A percentile compares a stretch with the other conserved stretches of the same genome.
Conservation (phyloP, 2,329 filamentous ascomycete species). For the Colletotrichum sp. region DNA sequence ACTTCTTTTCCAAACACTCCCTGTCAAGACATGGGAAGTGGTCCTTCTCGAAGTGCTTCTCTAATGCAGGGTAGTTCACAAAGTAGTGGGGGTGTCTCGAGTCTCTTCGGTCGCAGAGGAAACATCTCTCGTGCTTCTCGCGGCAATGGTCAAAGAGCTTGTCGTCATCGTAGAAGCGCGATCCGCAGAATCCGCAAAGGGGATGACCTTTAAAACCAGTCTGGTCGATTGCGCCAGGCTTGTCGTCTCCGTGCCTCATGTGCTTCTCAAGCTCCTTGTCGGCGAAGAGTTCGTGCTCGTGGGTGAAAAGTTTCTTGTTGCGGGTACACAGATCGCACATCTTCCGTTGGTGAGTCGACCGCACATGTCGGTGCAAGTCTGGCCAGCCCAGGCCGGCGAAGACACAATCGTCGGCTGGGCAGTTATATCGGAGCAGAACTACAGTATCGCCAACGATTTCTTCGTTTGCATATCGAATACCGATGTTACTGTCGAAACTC, state of each 20-base stretch:
- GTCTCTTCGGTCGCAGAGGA: constrained; percentile 82
- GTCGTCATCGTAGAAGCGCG: constrained; percentile 94
- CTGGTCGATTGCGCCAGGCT: constrained; percentile 87
- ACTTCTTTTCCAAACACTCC: constrained; percentile 96
- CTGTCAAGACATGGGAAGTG: constrained; percentile 85
- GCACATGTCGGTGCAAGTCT: constrained; percentile 76
- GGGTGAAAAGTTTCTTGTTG: constrained; percentile 98
- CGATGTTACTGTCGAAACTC: constrained; percentile 82
- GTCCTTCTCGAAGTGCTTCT: constrained; percentile 84
- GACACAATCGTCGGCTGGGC: constrained; percentile 81
- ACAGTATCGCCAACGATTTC: constrained; percentile 93
- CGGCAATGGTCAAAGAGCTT: constrained; percentile 94
- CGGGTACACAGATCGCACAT: constrained; percentile 91
- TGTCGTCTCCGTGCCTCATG: constrained; percentile 89
- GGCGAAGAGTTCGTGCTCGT: constrained; percentile 94
- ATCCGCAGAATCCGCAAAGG: constrained; percentile 88
- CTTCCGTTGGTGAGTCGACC: constrained; percentile 79
- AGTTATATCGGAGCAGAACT: constrained; percentile 90
- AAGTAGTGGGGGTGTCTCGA: constrained; percentile 86
- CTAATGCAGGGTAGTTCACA: constrained; percentile 83
- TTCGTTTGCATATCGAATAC: constrained; percentile 87
- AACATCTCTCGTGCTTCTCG: constrained; percentile 92
- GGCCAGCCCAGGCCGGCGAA: constrained; percentile 76
- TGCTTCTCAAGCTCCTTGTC: constrained; percentile 82
- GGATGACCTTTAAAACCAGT: constrained; percentile 97